Percentiles rank a stretch among this genome's conserved stretches.
phyloP scores from a whole-genome alignment of 257 asterid species.

The Agastache rugosa region DNA sequence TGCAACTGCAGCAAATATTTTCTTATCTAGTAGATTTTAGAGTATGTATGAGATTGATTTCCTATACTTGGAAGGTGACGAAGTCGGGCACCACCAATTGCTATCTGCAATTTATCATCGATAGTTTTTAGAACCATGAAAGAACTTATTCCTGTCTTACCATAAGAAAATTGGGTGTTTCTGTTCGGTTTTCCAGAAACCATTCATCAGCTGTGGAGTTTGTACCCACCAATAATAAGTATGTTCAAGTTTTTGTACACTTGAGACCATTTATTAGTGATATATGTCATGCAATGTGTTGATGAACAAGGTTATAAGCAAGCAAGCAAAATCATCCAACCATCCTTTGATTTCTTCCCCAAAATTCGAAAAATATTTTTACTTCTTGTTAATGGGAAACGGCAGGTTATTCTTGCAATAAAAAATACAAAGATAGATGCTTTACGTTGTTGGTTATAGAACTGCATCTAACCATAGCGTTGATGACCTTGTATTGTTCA shows the following conservation, averaged over 20 bases:
- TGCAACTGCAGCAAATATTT: conserved; percentile 13
- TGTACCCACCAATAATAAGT: background rate
- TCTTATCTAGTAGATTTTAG: background rate
- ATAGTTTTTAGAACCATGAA: background rate
- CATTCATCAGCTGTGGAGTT: background rate
- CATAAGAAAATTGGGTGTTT: background rate
- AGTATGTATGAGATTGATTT: background rate
- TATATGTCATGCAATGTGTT: background rate
- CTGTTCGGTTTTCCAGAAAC: background rate
- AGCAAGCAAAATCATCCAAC: background rate
- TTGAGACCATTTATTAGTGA: background rate
- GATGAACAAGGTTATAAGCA: background rate
- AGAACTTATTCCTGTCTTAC: background rate
- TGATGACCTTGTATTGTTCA: conserved; percentile 2
- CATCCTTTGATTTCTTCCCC: background rate
- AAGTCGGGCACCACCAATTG: background rate
- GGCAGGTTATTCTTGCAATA: background rate
- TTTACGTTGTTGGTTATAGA: background rate
- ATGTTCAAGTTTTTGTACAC: background rate
- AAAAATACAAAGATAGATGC: conserved; percentile 9
- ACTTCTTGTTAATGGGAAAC: conserved; percentile 1
- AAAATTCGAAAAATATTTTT: no score
- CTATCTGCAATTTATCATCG: background rate
- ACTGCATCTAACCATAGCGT: background rate
- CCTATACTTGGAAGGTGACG: conserved; percentile 5